Evolutionary conservation across 371 early-diverging fungal species (phyloP).

Genomic region (Paramicrosporidium saccamoebae): DNA sequence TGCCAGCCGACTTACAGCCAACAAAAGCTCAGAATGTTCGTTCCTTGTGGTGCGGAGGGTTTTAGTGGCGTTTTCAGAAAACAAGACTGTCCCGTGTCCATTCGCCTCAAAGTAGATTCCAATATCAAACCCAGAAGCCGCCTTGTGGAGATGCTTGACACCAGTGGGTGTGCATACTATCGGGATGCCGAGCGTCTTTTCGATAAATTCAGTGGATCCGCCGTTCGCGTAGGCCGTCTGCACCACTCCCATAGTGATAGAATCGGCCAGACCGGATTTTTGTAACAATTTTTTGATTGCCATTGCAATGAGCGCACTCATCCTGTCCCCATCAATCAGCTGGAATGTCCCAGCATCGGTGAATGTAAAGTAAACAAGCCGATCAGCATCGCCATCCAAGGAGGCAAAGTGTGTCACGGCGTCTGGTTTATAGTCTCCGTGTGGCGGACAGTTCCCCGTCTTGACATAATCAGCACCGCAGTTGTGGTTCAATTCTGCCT

Average conservation of each 20-base stretch:
- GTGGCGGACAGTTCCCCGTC: slow-evolving; percentile 44
- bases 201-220: slow-evolving; percentile 63
- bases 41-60: slow-evolving; percentile 32
- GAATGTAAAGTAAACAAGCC: slow-evolving; percentile 76
- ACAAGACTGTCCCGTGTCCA: slow-evolving; percentile 96
- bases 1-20: slow-evolving; percentile 54
- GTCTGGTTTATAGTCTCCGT: slow-evolving; percentile 13
- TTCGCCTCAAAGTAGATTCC: slow-evolving; percentile 99
- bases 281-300: slow-evolving; percentile 58
- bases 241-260: slow-evolving; percentile 76
- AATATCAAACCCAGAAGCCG: slow-evolving; percentile 81
- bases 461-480: slow-evolving; percentile 97
- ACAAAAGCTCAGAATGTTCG: slow-evolving; percentile 32
- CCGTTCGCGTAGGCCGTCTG: slow-evolving; percentile 99
- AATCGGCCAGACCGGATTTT: slow-evolving; percentile 25
- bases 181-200: slow-evolving; percentile 51
- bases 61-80: slow-evolving; percentile 42
- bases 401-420: slow-evolving; percentile 44
- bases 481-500: slow-evolving; percentile 46
- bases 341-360: slow-evolving; percentile 33
- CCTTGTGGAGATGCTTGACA: slow-evolving; percentile 96
- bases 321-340: slow-evolving; percentile 90
- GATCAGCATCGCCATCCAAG: slow-evolving; percentile 97
- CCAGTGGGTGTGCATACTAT: slow-evolving; percentile 86
- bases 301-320: slow-evolving; percentile 64